phyloP scores from a whole-genome alignment of 305 asterid genomes.

The Ajuga reptans region DNA sequence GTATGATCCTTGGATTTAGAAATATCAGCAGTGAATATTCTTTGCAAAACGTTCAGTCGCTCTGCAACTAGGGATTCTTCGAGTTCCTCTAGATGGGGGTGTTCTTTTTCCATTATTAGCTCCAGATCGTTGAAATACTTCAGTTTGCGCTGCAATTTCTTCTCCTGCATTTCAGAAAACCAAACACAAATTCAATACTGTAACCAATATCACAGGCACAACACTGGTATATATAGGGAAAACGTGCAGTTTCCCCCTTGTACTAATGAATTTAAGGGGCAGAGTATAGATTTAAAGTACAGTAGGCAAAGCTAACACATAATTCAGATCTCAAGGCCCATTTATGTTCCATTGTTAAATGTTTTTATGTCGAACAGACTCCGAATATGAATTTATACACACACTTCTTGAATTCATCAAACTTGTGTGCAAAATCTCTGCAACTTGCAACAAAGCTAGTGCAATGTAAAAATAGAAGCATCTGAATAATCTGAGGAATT shows the following conservation, averaged over 20 bases:
- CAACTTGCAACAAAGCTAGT: neutral
- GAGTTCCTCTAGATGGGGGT: constrained; percentile 43
- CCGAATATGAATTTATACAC: neutral
- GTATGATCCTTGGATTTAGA: constrained; percentile 45
- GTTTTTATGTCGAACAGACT: neutral
- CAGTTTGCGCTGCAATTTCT: constrained; percentile 59
- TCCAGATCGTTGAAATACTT: constrained; percentile 53
- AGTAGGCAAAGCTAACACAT: neutral
- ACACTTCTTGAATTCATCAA: neutral
- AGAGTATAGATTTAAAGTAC: too few species aligned
- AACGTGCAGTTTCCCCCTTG: too few species aligned
- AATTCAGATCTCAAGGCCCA: neutral
- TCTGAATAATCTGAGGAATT: neutral
- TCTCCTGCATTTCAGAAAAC: constrained; percentile 35
- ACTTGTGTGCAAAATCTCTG: neutral
- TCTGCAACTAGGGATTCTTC: constrained; percentile 55
- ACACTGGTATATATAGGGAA: neutral
- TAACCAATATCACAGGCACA: neutral
- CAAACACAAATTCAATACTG: neutral
- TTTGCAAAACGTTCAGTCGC: constrained; percentile 43
- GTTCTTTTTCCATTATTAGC: constrained; percentile 60
- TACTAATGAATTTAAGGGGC: too few species aligned
- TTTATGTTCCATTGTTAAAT: neutral
- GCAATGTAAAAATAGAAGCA: neutral
- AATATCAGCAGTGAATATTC: constrained; percentile 39